Evolutionary conservation across 1,284 basidiomycete species (phyloP).

Genomic region (Wallemia ichthyophaga): DNA sequence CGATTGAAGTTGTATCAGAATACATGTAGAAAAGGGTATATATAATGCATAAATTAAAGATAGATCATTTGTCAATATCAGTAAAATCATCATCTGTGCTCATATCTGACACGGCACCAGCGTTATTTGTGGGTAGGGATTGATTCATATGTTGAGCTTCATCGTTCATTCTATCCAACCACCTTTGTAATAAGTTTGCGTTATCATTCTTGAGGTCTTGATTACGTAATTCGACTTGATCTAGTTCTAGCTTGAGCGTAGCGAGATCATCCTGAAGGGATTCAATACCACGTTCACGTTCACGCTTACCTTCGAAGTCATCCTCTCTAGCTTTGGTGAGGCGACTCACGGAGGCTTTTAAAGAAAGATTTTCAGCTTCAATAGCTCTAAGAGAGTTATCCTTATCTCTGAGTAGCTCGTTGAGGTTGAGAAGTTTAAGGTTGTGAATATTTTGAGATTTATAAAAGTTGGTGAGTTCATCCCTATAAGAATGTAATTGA

Average conservation of each 20-base stretch:
- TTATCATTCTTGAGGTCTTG: constrained; percentile 64
- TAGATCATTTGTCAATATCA: background rate
- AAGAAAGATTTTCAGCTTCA: constrained; percentile 38
- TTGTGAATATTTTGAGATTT: constrained; percentile 80
- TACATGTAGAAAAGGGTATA: background rate
- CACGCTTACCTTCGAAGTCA: constrained; percentile 48
- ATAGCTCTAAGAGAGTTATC: constrained; percentile 50
- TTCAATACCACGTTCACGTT: constrained; percentile 68
- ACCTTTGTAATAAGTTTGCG: constrained; percentile 69
- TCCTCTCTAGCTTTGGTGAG: constrained; percentile 51
- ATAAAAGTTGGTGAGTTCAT: constrained; percentile 75
- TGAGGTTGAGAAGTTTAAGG: constrained; percentile 66
- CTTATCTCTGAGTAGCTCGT: constrained; percentile 69
- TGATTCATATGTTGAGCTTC: constrained; percentile 90
- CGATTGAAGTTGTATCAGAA: background rate
- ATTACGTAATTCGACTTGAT: constrained; percentile 63
- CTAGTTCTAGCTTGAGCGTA: constrained; percentile 61
- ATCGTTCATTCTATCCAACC: constrained; percentile 75
- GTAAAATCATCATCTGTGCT: background rate
- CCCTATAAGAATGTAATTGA: constrained; percentile 62
- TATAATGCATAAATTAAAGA: background rate
- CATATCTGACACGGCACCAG: background rate
- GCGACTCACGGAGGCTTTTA: constrained; percentile 35
- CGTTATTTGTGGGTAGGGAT: constrained; percentile 14
- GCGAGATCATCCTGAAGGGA: constrained; percentile 81